phyloP scores from a whole-genome alignment of 2,329 filamentous ascomycete species.

The Nothophoma quercina region DNA sequence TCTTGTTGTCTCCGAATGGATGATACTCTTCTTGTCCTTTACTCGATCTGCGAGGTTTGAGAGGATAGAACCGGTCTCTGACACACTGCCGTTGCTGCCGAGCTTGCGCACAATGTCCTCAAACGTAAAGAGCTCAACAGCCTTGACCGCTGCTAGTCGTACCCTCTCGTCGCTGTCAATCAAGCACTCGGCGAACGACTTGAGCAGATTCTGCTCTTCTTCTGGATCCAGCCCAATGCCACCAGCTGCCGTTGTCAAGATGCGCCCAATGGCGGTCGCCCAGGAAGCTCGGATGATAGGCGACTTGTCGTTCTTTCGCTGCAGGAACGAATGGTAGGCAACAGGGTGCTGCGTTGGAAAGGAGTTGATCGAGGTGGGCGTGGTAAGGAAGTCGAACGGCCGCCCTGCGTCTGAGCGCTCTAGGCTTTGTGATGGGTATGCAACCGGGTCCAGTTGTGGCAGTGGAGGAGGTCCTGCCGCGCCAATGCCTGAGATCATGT shows the following conservation, averaged over 20 bases:
- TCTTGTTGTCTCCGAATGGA: slow-evolving; percentile 87
- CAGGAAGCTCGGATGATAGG: slow-evolving; percentile 83
- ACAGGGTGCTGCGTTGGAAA: slow-evolving; percentile 82
- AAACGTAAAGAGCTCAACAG: slow-evolving; percentile 81
- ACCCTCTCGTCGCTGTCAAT: slow-evolving; percentile 92
- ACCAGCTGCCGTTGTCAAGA: slow-evolving; percentile 89
- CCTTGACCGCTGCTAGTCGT: slow-evolving; percentile 84
- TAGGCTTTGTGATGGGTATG: slow-evolving; percentile 80
- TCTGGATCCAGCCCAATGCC: slow-evolving; percentile 85
- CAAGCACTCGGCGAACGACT: slow-evolving; percentile 79
- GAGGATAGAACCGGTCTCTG: slow-evolving; percentile 78
- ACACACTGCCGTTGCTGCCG: slow-evolving; percentile 76
- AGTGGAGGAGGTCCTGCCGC: slow-evolving; percentile 83
- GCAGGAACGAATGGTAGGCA: slow-evolving; percentile 84
- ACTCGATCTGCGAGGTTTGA: slow-evolving; percentile 84
- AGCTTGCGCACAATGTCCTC: slow-evolving; percentile 83
- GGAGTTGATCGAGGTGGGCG: slow-evolving; percentile 84
- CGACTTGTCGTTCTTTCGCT: slow-evolving; percentile 86
- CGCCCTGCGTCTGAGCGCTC: slow-evolving; percentile 38
- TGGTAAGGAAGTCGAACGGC: slow-evolving; percentile 71
- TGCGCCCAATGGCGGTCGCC: slow-evolving; percentile 83
- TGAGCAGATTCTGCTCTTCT: slow-evolving; percentile 79
- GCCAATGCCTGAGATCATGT: slow-evolving; percentile 93
- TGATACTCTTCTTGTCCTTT: slow-evolving; percentile 81
- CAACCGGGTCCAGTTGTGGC: slow-evolving; percentile 76